These are phyloP conservation scores for Tolypocladium pustulatum DNA, from an alignment of 2,329 filamentous ascomycete genomes.

Conservation along the genomic window DNA sequence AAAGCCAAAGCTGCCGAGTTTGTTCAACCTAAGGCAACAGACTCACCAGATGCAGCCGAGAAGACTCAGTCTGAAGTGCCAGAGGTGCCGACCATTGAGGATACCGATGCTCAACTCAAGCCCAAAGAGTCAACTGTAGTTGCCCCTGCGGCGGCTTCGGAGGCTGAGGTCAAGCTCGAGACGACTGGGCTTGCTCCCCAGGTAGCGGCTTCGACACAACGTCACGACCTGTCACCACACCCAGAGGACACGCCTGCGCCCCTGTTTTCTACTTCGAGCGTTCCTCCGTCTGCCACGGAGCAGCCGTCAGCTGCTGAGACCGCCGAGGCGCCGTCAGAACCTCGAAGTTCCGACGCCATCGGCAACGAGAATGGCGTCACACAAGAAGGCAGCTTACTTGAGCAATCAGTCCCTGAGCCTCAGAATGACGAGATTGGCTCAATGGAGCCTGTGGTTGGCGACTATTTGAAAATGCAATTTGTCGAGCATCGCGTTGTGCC, in stretches of 20 bases:
- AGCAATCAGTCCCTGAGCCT: slow-evolving; percentile 3
- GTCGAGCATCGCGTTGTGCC: slow-evolving; percentile 91
- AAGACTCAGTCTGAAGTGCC: background rate
- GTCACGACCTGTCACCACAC: slow-evolving; percentile 36
- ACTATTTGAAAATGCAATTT: slow-evolving; percentile 92
- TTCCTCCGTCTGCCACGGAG: background rate
- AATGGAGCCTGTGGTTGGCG: slow-evolving; percentile 71
- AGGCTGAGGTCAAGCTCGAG: slow-evolving; percentile 8
- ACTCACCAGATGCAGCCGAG: background rate
- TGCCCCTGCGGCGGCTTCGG: background rate
- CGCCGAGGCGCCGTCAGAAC: slow-evolving; percentile 2
- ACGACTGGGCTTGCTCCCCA: slow-evolving; percentile 5
- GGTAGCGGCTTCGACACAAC: slow-evolving; percentile 4
- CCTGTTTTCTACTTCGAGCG: slow-evolving; percentile 27
- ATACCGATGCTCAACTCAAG: background rate
- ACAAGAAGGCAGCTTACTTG: background rate
- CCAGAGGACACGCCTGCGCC: slow-evolving; percentile 60
- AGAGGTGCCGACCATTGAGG: background rate
- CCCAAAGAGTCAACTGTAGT: background rate
- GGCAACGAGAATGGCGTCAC: slow-evolving; percentile 1
- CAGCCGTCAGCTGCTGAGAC: background rate
- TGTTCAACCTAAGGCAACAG: background rate
- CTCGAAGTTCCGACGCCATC: slow-evolving; percentile 2
- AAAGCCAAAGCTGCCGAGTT: slow-evolving; percentile 17
- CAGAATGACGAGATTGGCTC: slow-evolving; percentile 5